Conservation (phyloP, 2,329 filamentous ascomycete genomes). For the Zasmidium angulare region DNA sequence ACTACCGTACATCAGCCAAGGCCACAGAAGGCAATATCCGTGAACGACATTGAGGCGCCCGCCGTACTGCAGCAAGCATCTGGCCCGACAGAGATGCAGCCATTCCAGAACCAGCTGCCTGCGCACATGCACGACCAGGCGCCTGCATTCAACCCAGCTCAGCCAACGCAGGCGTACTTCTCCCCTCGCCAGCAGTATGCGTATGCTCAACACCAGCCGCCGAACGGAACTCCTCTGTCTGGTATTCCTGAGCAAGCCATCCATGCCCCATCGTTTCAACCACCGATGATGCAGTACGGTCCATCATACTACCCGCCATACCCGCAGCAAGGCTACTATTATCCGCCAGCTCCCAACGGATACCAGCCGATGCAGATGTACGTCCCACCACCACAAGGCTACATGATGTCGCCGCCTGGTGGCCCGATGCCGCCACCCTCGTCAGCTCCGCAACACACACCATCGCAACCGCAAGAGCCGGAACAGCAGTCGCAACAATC, state of each 20-base stretch:
- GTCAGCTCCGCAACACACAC: constrained; percentile 24
- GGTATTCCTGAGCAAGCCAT: constrained; percentile 92
- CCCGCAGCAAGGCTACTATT: constrained; percentile 65
- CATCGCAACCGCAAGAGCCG: constrained; percentile 11
- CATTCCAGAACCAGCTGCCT: constrained; percentile 94
- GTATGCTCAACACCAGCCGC: constrained; percentile 68
- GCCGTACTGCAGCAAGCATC: constrained; percentile 57
- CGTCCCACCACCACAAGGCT: constrained; percentile 29
- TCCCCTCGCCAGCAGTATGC: constrained; percentile 51
- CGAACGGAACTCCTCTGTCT: constrained; percentile 77
- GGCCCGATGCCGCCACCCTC: constrained; percentile 30
- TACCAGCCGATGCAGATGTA: constrained; percentile 35
- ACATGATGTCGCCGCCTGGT: constrained; percentile 36
- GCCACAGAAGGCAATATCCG: constrained; percentile 89
- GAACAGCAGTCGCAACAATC: constrained; percentile 12
- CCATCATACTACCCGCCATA: constrained; percentile 56
- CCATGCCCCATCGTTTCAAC: constrained; percentile 87
- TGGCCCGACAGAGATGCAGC: constrained; percentile 65
- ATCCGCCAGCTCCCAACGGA: constrained; percentile 48
- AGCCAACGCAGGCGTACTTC: constrained; percentile 44
- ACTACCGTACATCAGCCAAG: constrained; percentile 89
- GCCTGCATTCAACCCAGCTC: constrained; percentile 41
- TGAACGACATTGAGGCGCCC: constrained; percentile 88
- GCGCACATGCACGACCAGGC: constrained; percentile 60
- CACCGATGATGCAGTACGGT: constrained; percentile 58